A percentile compares a stretch with the other conserved stretches of the same genome.
Conservation (phyloP, 2,329 filamentous ascomycete species). For the Scopulariopsis brevicaulis region DNA sequence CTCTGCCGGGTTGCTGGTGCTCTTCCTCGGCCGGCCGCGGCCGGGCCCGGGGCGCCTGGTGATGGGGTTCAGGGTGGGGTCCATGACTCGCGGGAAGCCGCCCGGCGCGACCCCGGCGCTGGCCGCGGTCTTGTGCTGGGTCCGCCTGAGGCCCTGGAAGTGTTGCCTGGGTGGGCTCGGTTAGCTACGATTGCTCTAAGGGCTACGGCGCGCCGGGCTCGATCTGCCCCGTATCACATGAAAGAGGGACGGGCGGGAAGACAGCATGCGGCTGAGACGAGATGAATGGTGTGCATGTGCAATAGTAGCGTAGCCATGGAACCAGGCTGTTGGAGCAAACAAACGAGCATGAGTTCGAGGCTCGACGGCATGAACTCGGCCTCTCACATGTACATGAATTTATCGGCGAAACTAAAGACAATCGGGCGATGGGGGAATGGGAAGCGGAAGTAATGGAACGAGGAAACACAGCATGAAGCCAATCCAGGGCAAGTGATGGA, state of each 20-base stretch:
- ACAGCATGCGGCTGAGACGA: neutral
- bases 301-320: no score
- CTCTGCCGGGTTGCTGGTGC: slow-evolving; percentile 7
- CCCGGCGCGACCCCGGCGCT: slow-evolving; percentile 15
- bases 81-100: slow-evolving; percentile 26
- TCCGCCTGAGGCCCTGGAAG: slow-evolving; percentile 45
- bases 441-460: neutral
- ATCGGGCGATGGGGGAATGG: neutral
- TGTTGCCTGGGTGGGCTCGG: slow-evolving; percentile 34
- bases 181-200: slow-evolving; percentile 1
- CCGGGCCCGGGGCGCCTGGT: slow-evolving; percentile 49
- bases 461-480: neutral
- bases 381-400: neutral
- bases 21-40: slow-evolving; percentile 40
- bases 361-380: no score
- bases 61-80: slow-evolving; percentile 45
- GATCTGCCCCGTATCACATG: neutral
- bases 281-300: no score
- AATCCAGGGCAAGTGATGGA: neutral
- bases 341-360: no score
- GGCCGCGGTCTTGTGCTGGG: slow-evolving; percentile 39
- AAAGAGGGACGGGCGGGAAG: neutral
- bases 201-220: neutral
- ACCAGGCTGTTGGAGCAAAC: no score
- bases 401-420: neutral